Conservation (phyloP, 345 rosid genomes). For the Sapria himalayana region DNA sequence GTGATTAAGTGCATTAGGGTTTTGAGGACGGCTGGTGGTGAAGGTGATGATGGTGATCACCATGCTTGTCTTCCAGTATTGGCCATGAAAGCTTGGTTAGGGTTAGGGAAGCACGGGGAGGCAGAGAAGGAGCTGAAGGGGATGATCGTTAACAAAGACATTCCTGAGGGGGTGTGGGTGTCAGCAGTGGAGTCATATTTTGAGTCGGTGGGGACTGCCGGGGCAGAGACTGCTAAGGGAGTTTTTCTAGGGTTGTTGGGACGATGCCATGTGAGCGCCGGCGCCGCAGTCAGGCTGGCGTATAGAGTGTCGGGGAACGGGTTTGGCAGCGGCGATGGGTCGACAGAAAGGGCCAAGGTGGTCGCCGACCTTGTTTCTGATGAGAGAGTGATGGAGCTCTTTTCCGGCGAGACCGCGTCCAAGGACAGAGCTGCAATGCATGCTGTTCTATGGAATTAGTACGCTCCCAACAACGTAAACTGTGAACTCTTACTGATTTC, state of each 20-base stretch:
- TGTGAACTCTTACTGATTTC: too few relatives aligned
- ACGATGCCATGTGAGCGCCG: slow-evolving; percentile 69
- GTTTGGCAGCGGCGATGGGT: slow-evolving; percentile 26
- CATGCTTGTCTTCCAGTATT: slow-evolving; percentile 85
- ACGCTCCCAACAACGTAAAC: too few relatives aligned
- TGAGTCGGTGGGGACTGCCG: slow-evolving; percentile 75
- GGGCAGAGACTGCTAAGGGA: slow-evolving; percentile 73
- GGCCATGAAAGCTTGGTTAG: slow-evolving; percentile 96
- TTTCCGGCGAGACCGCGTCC: slow-evolving; percentile 25
- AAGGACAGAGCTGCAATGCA: slow-evolving; percentile 70
- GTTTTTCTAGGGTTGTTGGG: slow-evolving; percentile 70
- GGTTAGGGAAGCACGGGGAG: slow-evolving; percentile 51
- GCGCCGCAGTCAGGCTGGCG: slow-evolving; percentile 60
- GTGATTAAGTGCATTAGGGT: slow-evolving; percentile 79
- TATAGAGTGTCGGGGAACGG: slow-evolving; percentile 40
- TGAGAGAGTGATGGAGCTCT: slow-evolving; percentile 65
- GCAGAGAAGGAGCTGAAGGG: slow-evolving; percentile 87
- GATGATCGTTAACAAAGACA: slow-evolving; percentile 56
- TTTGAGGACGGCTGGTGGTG: slow-evolving; percentile 37
- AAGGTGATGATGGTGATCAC: slow-evolving; percentile 23
- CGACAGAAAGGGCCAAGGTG: slow-evolving; percentile 43
- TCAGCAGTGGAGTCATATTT: slow-evolving; percentile 84
- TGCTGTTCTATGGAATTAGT: slow-evolving; percentile 86
- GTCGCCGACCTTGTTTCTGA: slow-evolving; percentile 63
- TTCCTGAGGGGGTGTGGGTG: slow-evolving; percentile 90